These are phyloP conservation scores for Saturnispora halmiae DNA, from an alignment of 805 yeast species.

Conservation along the genomic window DNA sequence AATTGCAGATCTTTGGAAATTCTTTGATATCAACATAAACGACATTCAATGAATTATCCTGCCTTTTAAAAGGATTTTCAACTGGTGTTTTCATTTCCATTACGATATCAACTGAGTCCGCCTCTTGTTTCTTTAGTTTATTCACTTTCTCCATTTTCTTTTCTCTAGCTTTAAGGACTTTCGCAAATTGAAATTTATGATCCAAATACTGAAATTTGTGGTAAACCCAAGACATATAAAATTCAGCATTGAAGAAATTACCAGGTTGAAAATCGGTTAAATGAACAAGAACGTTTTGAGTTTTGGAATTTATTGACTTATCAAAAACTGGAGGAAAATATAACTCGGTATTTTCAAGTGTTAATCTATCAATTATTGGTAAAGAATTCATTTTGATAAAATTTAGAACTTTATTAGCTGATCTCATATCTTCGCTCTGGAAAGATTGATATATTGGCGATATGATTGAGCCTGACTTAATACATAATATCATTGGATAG, in stretches of 20 bases:
- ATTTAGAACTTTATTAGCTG: constrained; percentile 35
- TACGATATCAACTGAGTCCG: constrained; percentile 36
- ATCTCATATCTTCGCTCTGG: constrained; percentile 56
- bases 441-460: constrained; percentile 50
- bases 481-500: constrained; percentile 52
- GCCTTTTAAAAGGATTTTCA: constrained; percentile 27
- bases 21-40: constrained; percentile 43
- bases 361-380: constrained; percentile 48
- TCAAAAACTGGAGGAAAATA: constrained; percentile 31
- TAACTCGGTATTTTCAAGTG: constrained; percentile 28
- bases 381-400: constrained; percentile 42
- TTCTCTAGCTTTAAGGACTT: constrained; percentile 23
- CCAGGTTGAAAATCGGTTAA: constrained; percentile 36
- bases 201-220: constrained; percentile 37
- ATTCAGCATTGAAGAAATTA: constrained; percentile 17
- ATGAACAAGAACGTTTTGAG: constrained; percentile 40
- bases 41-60: constrained; percentile 32
- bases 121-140: constrained; percentile 35
- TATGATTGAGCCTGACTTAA: constrained; percentile 47
- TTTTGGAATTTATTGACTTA: constrained; percentile 21
- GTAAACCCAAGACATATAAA: constrained; percentile 33
- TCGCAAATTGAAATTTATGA: constrained; percentile 30
- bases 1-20: constrained; percentile 14
- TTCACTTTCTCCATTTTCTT: constrained; percentile 37
- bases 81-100: constrained; percentile 45